Conservation (phyloP, 1,284 basidiomycete genomes). For the Ceratobasidium sp. region DNA sequence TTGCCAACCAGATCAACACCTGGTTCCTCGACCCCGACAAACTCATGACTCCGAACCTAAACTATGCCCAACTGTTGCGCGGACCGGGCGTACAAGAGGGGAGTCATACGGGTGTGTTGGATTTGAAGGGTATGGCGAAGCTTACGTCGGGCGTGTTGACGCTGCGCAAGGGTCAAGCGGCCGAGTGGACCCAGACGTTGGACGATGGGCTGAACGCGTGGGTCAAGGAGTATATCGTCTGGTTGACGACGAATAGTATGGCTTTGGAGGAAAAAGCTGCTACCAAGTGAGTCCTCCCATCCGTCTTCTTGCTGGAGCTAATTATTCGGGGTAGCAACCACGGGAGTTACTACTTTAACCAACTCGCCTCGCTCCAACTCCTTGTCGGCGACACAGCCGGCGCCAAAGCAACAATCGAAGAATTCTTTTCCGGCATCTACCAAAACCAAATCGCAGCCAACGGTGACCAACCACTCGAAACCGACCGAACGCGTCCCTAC, state of each 20-base stretch:
- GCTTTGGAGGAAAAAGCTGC: conserved; percentile 52
- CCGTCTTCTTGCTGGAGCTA: background rate
- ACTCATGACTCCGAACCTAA: conserved; percentile 56
- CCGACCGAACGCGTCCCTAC: conserved; percentile 48
- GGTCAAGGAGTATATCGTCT: conserved; percentile 51
- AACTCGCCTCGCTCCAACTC: conserved; percentile 64
- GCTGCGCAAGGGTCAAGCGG: conserved; percentile 48
- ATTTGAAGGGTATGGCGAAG: conserved; percentile 53
- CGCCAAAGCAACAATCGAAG: conserved; percentile 59
- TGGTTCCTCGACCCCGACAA: conserved; percentile 56
- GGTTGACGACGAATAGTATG: conserved; percentile 52
- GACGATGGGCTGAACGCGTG: conserved; percentile 52
- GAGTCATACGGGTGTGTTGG: conserved; percentile 52
- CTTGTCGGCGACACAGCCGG: conserved; percentile 61
- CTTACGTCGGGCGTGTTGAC: conserved; percentile 52
- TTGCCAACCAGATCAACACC: conserved; percentile 50
- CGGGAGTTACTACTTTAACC: conserved; percentile 59
- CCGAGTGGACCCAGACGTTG: conserved; percentile 50
- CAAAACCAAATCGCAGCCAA: conserved; percentile 64
- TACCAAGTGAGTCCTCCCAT: conserved; percentile 49
- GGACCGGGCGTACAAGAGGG: conserved; percentile 52
- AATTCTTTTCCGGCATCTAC: conserved; percentile 64
- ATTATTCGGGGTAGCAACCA: conserved; percentile 48
- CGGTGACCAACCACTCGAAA: conserved; percentile 67
- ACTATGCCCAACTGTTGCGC: conserved; percentile 56